These are phyloP conservation scores for Fraxinus paxiana DNA, from an alignment of 305 asterid genomes.

Conservation along the genomic window DNA sequence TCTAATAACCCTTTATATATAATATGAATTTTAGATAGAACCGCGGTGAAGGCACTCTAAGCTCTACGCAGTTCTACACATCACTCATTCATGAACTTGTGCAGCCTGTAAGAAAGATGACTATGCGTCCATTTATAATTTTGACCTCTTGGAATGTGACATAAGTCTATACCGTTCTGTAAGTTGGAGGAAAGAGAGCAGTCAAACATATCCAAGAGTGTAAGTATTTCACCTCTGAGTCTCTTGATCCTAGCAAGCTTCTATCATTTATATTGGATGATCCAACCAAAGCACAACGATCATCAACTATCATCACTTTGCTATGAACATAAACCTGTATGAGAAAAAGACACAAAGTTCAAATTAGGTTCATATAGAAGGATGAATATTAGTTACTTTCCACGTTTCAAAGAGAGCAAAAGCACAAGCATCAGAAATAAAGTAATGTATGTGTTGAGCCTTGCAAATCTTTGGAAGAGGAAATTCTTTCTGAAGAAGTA, in stretches of 20 bases:
- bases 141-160: neutral
- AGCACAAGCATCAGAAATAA: neutral
- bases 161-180: neutral
- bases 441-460: neutral
- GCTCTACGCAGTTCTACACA: neutral
- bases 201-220: conserved; percentile 4
- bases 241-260: conserved; percentile 93
- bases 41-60: neutral
- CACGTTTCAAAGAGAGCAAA: neutral
- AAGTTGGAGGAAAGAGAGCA: conserved; percentile 5
- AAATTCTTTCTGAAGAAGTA: neutral
- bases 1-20: neutral
- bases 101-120: neutral
- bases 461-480: neutral
- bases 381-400: neutral
- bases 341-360: conserved; percentile 10
- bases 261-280: conserved; percentile 94
- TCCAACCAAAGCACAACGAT: conserved; percentile 68
- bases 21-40: neutral
- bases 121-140: neutral
- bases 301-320: conserved; percentile 92
- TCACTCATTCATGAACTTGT: neutral
- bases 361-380: conserved; percentile 7
- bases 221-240: conserved; percentile 65
- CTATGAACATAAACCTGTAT: conserved; percentile 85